A percentile compares a stretch with the other conserved stretches of the same genome.
These are phyloP conservation scores for Neoarthrinium moseri DNA, from an alignment of 2,329 filamentous ascomycete genomes.

Conservation along the genomic window DNA sequence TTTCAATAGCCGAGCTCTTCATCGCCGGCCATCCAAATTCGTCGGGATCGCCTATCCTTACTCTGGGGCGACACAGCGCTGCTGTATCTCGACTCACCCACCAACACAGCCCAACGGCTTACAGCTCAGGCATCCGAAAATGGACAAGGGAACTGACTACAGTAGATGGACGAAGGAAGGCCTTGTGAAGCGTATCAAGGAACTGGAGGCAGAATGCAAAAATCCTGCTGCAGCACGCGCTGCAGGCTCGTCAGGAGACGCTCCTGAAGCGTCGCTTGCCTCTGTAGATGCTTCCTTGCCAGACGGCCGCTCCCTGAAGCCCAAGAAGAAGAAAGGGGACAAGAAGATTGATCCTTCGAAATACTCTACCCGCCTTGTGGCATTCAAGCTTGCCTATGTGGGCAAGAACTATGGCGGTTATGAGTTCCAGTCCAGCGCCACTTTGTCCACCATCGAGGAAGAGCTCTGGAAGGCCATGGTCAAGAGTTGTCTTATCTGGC, in stretches of 20 bases:
- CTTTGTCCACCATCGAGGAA: constrained; percentile 83
- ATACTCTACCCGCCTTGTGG: constrained; percentile 82
- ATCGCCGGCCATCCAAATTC: constrained; percentile 15
- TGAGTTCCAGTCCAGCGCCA: constrained; percentile 76
- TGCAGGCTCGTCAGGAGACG: background rate
- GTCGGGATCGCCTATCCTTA: constrained; percentile 6
- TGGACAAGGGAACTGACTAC: constrained; percentile 46
- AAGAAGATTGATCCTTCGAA: constrained; percentile 72
- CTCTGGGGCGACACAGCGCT: too few relatives aligned
- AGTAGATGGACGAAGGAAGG: constrained; percentile 66
- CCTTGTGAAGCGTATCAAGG: constrained; percentile 65
- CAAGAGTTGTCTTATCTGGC: constrained; percentile 79
- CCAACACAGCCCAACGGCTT: constrained; percentile 5
- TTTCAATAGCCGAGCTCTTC: constrained; percentile 16
- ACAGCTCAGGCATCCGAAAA: constrained; percentile 14
- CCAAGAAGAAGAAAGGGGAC: constrained; percentile 36
- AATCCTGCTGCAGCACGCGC: background rate
- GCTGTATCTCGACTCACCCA: constrained; percentile 21
- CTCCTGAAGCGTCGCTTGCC: background rate
- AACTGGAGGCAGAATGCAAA: constrained; percentile 53
- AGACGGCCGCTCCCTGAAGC: background rate
- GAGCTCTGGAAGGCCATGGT: constrained; percentile 89
- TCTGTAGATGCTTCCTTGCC: too few relatives aligned
- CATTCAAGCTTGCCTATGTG: constrained; percentile 90
- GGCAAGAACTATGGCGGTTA: constrained; percentile 91